These are phyloP conservation scores for Cryptosporidium andersoni DNA, from an alignment of 169 alveolate species.

Conservation along the genomic window DNA sequence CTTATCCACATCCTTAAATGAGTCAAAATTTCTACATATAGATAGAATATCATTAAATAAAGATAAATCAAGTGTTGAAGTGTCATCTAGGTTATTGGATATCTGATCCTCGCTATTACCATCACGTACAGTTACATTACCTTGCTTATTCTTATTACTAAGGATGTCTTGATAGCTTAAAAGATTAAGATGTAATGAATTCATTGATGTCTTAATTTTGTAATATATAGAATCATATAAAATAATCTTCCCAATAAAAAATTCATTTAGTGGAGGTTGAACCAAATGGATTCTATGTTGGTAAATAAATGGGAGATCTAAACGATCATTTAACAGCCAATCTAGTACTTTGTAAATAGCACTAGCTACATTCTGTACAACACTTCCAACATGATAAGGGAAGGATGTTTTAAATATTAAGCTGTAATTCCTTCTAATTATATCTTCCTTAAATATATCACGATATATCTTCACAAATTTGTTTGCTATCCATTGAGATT, in stretches of 20 bases:
- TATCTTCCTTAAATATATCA: slow-evolving; percentile 56
- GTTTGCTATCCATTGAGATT: slow-evolving; percentile 42
- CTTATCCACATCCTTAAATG: slow-evolving; percentile 40
- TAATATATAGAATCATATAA: slow-evolving; percentile 35
- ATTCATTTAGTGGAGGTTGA: slow-evolving; percentile 66
- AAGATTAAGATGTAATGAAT: slow-evolving; percentile 9
- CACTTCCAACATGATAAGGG: slow-evolving; percentile 41
- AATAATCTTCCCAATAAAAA: slow-evolving; percentile 48
- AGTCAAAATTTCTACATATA: slow-evolving; percentile 19
- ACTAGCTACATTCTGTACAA: slow-evolving; percentile 17
- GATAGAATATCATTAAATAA: slow-evolving; percentile 23
- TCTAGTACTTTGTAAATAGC: slow-evolving; percentile 41
- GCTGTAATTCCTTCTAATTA: slow-evolving; percentile 35
- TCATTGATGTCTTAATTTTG: slow-evolving; percentile 42
- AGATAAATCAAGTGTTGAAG: slow-evolving; percentile 16
- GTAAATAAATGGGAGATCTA: slow-evolving; percentile 46
- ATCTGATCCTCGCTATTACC: slow-evolving; percentile 14
- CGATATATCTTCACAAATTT: slow-evolving; percentile 49
- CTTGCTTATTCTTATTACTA: neutral
- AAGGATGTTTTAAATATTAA: slow-evolving; percentile 44
- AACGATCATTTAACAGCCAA: slow-evolving; percentile 53
- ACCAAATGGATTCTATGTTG: slow-evolving; percentile 35
- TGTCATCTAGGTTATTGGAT: neutral
- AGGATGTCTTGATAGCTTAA: neutral
- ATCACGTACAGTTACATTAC: neutral